Evolutionary conservation across 345 rosid genomes (phyloP).

Genomic region (Eucalyptus regnans): DNA sequence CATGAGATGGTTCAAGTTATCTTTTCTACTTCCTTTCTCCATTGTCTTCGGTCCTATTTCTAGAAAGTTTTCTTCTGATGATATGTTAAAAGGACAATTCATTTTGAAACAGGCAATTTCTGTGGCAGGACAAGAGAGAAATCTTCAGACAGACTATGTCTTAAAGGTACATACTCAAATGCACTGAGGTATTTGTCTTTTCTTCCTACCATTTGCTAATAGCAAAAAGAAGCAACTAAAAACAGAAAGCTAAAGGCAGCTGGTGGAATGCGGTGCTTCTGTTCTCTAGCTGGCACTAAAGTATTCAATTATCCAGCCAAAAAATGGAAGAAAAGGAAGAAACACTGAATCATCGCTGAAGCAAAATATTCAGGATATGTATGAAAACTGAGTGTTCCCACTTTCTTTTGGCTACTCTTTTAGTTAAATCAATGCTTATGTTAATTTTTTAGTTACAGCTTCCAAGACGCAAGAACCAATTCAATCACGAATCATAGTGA

Average conservation of each 20-base stretch:
- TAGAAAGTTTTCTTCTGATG: neutral
- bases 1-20: neutral
- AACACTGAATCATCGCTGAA: neutral
- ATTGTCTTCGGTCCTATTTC: neutral
- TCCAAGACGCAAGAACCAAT: neutral
- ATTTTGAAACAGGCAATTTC: slow-evolving; percentile 21
- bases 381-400: neutral
- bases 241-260: neutral
- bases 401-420: neutral
- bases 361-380: neutral
- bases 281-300: neutral
- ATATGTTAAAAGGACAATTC: neutral
- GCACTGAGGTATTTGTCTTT: neutral
- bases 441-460: neutral
- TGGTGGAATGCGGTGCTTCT: neutral
- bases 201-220: neutral
- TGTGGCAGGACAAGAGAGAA: slow-evolving; percentile 13
- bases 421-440: neutral
- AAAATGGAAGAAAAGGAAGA: neutral
- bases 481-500: neutral
- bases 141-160: slow-evolving; percentile 39
- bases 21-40: neutral
- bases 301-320: neutral
- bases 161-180: slow-evolving; percentile 11
- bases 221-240: neutral